These are phyloP conservation scores for Gypsophila paniculata DNA, from an alignment of 179 eudicot species.

Conservation along the genomic window DNA sequence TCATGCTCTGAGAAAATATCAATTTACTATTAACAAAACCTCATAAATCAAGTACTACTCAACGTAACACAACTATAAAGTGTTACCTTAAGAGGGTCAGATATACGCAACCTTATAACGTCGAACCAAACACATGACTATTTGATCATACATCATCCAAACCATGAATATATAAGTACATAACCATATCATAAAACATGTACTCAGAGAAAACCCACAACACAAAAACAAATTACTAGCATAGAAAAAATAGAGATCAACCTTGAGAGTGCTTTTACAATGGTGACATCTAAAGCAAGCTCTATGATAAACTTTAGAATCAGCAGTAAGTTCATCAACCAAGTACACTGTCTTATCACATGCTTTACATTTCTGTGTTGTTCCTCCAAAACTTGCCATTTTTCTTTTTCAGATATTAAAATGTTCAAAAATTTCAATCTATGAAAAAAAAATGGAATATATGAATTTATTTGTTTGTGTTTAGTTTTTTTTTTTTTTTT, in stretches of 20 bases:
- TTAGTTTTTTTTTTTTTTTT: too few species aligned
- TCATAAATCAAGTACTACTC: background rate
- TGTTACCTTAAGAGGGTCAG: background rate
- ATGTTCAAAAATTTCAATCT: background rate
- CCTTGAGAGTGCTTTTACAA: slow-evolving; percentile 91
- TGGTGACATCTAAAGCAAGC: slow-evolving; percentile 91
- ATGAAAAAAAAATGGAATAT: too few species aligned
- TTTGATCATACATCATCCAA: background rate
- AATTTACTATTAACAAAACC: background rate
- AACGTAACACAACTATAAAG: background rate
- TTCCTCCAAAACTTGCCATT: slow-evolving; percentile 79
- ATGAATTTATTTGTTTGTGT: background rate
- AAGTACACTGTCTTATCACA: slow-evolving; percentile 88
- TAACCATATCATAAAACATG: background rate
- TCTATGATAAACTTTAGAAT: slow-evolving; percentile 68
- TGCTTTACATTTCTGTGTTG: slow-evolving; percentile 86
- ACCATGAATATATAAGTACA: background rate
- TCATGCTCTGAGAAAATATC: background rate
- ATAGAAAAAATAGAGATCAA: slow-evolving; percentile 11
- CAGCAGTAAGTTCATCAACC: slow-evolving; percentile 82
- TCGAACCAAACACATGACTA: background rate
- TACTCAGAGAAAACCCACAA: background rate
- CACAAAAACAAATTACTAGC: background rate
- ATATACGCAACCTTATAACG: background rate
- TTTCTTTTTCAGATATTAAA: background rate